Percentiles rank a stretch among this genome's conserved stretches.
Evolutionary conservation across 2,329 filamentous ascomycete species (phyloP).

Genomic region (Diaporthe ampelina): DNA sequence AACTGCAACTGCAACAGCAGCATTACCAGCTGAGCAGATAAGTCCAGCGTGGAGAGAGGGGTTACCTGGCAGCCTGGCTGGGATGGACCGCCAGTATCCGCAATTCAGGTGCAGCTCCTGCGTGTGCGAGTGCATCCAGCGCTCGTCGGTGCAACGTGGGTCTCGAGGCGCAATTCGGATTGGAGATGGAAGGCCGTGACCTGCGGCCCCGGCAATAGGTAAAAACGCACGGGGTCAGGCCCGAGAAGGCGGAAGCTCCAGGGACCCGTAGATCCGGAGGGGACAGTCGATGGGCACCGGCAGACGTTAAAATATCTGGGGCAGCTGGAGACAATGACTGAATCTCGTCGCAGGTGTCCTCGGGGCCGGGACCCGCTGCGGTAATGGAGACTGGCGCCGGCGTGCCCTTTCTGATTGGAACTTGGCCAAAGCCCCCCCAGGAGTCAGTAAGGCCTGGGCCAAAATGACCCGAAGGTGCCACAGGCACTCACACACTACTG

Average conservation of each 20-base stretch:
- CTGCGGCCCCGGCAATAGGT: conserved; percentile 1
- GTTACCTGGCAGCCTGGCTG: not conserved
- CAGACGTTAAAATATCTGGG: conserved; percentile 20
- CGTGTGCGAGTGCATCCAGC: not conserved
- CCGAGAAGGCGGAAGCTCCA: conserved; percentile 24
- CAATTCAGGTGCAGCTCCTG: not conserved
- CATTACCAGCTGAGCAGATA: not conserved
- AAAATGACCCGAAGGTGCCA: conserved; percentile 1
- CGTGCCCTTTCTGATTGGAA: conserved; percentile 16
- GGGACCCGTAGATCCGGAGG: conserved; percentile 17
- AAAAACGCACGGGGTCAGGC: conserved; percentile 11
- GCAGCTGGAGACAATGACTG: conserved; percentile 5
- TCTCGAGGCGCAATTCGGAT: not conserved
- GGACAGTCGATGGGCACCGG: not conserved
- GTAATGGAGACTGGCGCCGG: not conserved
- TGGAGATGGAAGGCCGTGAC: not conserved
- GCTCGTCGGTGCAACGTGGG: not conserved
- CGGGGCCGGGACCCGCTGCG: conserved; percentile 18
- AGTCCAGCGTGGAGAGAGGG: not conserved
- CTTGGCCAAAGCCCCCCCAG: not conserved
- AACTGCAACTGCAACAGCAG: conserved; percentile 7
- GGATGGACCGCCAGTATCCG: not conserved
- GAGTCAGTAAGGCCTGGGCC: not conserved
- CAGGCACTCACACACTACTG: not conserved
- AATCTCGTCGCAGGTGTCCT: conserved; percentile 9